Base-by-base conservation (phyloP, 345 rosid genomes). In the Ricinus communis region DNA sequence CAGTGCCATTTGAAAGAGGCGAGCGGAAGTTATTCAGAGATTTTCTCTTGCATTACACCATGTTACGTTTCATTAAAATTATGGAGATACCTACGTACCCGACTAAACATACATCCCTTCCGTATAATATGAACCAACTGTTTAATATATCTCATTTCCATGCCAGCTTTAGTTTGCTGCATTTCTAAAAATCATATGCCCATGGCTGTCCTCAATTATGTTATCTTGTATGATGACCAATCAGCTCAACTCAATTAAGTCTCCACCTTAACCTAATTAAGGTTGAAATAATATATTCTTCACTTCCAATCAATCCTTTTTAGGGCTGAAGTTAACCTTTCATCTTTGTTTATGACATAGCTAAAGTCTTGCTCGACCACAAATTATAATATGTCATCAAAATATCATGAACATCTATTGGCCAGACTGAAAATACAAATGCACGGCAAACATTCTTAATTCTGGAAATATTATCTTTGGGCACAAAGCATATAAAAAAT, bases 401-500 rank as follows among this genome's bases (percentile, higher is more conserved):
- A 33, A 19, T 38, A 46, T 4, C n/a, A 46, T 25, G 51, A 27
- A 45, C n/a, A 64, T 11, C 65, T 36, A 47, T 46, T 41, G 16
- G 8, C 27, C 28, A 21, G 27, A 43, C 13, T 12, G 6, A 31
- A 53, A 24, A 24, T 14, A 40, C 22, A 18, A 36, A 68, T 19
- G 30, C 13, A n/a, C n/a, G n/a, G 25, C 27, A 54, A 33, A 36
- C 15, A 19, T 59, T 13, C 25, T n/a, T 15, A 30, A 18, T 58
- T n/a, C 8, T 4, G 8, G 36, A 13, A 16, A 58, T 1, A 27
- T 16, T 5, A 49, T 30, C 15, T 25, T 45, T 31, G 4, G 3
- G 30, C 21, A 64, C 38, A 64, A 45, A 18, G 53, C 54, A 45
- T 14, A 65, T 9, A 24, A 66, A 14, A 47, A 52, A 68, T 50